These are phyloP conservation scores for Tulasnella sp. DNA, from an alignment of 768 basidiomycete species.

Conservation along the genomic window DNA sequence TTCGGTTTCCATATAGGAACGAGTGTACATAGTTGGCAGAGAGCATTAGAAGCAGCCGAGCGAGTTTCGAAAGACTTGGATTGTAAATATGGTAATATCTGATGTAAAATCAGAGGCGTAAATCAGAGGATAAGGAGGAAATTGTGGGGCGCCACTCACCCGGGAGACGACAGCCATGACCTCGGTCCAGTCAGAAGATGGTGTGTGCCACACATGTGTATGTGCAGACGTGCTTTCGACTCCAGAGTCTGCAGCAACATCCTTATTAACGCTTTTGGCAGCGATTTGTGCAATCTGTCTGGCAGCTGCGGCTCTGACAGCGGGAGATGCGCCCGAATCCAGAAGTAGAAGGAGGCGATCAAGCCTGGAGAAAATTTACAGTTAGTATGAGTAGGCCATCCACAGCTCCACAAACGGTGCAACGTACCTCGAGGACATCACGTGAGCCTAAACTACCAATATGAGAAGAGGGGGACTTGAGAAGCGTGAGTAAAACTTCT, in stretches of 20 bases:
- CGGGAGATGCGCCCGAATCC: constrained; percentile 84
- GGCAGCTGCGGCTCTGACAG: constrained; percentile 88
- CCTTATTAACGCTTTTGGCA: constrained; percentile 67
- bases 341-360: constrained; percentile 93
- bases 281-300: constrained; percentile 91
- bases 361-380: constrained; percentile 42
- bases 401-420: too few species aligned
- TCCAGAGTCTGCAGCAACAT: constrained; percentile 65
- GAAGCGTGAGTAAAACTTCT: constrained; percentile 1
- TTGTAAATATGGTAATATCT: constrained; percentile 85
- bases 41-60: constrained; percentile 72
- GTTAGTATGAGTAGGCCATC: neutral
- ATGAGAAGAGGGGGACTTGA: neutral
- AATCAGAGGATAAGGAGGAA: neutral
- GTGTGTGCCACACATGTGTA: constrained; percentile 14
- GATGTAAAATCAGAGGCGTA: constrained; percentile 9
- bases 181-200: constrained; percentile 69
- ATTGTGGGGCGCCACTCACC: constrained; percentile 33
- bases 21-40: constrained; percentile 74
- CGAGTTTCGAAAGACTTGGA: constrained; percentile 90
- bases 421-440: too few species aligned
- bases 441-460: too few species aligned
- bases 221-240: constrained; percentile 35
- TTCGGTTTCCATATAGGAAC: constrained; percentile 69
- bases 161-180: constrained; percentile 82